A percentile compares a stretch with the other conserved stretches of the same genome.
Conservation (phyloP, 345 rosid genomes). For the Citrus reticulata region DNA sequence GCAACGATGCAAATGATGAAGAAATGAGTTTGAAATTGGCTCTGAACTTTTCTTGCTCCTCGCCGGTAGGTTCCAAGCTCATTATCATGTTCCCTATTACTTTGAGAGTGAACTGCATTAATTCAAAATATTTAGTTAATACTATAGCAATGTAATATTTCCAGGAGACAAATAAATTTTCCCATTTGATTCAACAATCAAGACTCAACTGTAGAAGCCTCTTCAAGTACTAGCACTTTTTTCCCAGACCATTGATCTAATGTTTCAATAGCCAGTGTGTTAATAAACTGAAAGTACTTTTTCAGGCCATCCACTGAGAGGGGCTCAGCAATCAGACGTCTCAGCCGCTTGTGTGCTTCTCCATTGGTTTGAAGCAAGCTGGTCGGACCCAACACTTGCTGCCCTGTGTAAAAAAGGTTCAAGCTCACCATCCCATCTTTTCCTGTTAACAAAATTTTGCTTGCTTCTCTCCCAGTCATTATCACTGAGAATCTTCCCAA, state of each 20-base stretch:
- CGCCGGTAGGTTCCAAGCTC: constrained; percentile 61
- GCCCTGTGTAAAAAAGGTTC: constrained; percentile 64
- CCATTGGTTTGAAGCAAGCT: constrained; percentile 65
- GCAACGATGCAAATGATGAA: constrained; percentile 62
- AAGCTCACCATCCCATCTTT: constrained; percentile 73
- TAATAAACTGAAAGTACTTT: constrained; percentile 56
- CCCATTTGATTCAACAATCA: neutral
- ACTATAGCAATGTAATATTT: neutral
- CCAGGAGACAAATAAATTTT: neutral
- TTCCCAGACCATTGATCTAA: constrained; percentile 49
- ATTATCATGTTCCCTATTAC: constrained; percentile 70
- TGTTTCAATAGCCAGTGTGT: constrained; percentile 41
- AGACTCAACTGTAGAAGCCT: constrained; percentile 64
- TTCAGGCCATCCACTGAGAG: constrained; percentile 58
- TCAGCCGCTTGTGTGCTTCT: constrained; percentile 54
- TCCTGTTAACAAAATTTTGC: constrained; percentile 61
- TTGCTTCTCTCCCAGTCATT: constrained; percentile 69
- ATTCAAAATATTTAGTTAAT: neutral
- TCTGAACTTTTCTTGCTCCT: constrained; percentile 61
- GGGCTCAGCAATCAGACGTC: constrained; percentile 55
- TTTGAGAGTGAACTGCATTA: constrained; percentile 60
- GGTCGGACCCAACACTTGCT: constrained; percentile 55
- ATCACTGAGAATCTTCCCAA: constrained; percentile 55
- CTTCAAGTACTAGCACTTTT: constrained; percentile 50
- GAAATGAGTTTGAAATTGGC: constrained; percentile 62